Conservation (phyloP, 495 filamentous ascomycete species). For the Podospora comata region DNA sequence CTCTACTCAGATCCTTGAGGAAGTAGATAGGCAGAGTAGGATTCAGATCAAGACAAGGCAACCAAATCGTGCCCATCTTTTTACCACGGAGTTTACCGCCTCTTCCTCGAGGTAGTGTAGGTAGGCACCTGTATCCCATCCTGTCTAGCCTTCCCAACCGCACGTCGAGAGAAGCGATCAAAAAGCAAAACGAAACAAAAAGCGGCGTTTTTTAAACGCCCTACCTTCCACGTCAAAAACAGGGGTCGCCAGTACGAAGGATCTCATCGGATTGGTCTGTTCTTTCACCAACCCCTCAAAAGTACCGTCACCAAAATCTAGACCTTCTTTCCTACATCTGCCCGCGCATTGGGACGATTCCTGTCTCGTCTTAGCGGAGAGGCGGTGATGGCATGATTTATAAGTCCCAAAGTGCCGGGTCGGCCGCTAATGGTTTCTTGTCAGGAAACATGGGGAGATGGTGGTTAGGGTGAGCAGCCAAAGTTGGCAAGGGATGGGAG, state of each 20-base stretch:
- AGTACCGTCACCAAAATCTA: not conserved
- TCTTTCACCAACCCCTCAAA: not conserved
- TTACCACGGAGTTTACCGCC: not conserved
- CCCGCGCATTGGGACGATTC: not conserved
- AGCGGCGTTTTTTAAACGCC: not conserved
- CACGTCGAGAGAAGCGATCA: no score
- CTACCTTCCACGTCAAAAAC: not conserved
- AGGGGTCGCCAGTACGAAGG: not conserved
- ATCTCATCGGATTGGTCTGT: not conserved
- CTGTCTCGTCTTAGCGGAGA: not conserved
- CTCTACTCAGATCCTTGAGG: not conserved
- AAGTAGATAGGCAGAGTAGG: not conserved
- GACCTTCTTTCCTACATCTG: not conserved
- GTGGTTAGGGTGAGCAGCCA: not conserved
- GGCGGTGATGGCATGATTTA: not conserved
- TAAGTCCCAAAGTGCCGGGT: not conserved
- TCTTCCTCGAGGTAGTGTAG: not conserved
- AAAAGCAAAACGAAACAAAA: not conserved
- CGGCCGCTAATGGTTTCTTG: not conserved
- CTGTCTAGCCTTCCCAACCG: not conserved
- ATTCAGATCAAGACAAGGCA: not conserved
- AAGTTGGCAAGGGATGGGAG: not conserved
- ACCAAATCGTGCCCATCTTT: not conserved
- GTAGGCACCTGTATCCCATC: not conserved
- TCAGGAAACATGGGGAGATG: no score